Evolutionary conservation across 2,329 filamentous ascomycete genomes (phyloP), one percentile per base, ranked within the genome.

Genomic region (Capronia coronata): DNA sequence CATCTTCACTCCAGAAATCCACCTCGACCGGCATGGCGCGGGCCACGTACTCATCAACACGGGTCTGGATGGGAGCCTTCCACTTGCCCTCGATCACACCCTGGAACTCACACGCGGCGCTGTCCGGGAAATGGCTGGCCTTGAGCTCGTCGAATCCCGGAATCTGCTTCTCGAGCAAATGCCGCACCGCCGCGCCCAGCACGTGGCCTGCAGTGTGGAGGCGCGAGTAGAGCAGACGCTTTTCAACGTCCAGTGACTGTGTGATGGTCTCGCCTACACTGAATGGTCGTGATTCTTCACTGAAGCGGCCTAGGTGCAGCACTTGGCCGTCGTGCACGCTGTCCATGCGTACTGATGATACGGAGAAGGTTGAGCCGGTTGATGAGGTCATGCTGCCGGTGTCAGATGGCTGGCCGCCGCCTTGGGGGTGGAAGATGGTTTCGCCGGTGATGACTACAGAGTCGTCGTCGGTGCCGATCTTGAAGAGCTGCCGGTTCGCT

Each of bases 381-480:
- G 55, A 32, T 10, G 56, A 22, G 0, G 65, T 67, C 54, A 87
- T 83, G 34, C 62, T 67, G 16, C 84, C 84, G 9, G 74, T 71
- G 54, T 88, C 84, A 0, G 78, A 82, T 0, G 84, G 84, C 60
- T 88, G 84, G 6, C 84, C 84, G 52, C 84, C 84, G 16, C 84
- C 84, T 64, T 88, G 84, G 0, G 82, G 79, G 54, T 88, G 82
- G 66, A 88, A 88, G 53, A 87, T 82, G n/a, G 84, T 87, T 40
- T 76, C 67, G 1, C 77, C 70, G 0, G 80, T 84, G 4, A 79
- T 72, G 16, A 86, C 64, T n/a, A 80, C 75, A 59, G 75, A 73
- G 57, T 79, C 73, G 1, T 73, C 64, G 3, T 75, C 71, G 7
- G 63, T 63, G 3, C 68, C 73, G 10, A 75, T 67, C 62, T 84